Evolutionary conservation across 768 basidiomycete genomes (phyloP).

Genomic region (Kwoniella newhampshirensis): DNA sequence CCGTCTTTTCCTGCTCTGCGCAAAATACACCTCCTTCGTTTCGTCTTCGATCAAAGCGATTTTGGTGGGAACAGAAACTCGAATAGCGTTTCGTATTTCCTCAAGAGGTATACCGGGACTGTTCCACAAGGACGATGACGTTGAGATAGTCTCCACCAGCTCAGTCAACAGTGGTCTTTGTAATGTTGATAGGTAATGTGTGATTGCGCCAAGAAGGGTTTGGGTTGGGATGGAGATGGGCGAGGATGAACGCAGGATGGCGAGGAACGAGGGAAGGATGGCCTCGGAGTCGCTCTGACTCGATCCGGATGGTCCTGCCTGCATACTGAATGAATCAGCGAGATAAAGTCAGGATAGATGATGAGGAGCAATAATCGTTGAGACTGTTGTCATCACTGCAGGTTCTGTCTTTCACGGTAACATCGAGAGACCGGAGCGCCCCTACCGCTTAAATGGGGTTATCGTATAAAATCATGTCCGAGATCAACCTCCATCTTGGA

Average conservation of each 20-base stretch:
- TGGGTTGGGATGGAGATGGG: conserved; percentile 19
- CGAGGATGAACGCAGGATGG: conserved; percentile 9
- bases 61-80: conserved; percentile 12
- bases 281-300: too few relatives aligned
- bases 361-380: too few relatives aligned
- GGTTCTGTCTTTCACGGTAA: background rate
- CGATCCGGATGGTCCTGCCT: too few relatives aligned
- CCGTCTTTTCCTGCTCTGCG: conserved; percentile 1
- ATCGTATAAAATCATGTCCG: too few relatives aligned
- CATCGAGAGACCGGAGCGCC: background rate
- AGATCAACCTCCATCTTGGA: conserved; percentile 8
- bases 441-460: too few relatives aligned
- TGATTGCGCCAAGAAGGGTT: conserved; percentile 37
- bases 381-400: too few relatives aligned
- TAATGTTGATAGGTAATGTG: conserved; percentile 33
- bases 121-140: conserved; percentile 19
- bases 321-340: too few relatives aligned
- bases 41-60: conserved; percentile 3
- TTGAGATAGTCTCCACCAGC: conserved; percentile 11
- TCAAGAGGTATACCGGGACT: background rate
- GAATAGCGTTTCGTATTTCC: conserved; percentile 15
- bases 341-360: too few relatives aligned
- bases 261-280: conserved; percentile 21
- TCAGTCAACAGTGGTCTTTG: conserved; percentile 3
- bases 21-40: conserved; percentile 12